Percentiles rank a stretch among this genome's conserved stretches.
These are phyloP conservation scores for Xanthoconium stramineum DNA, from an alignment of 768 basidiomycete genomes.

Conservation along the genomic window DNA sequence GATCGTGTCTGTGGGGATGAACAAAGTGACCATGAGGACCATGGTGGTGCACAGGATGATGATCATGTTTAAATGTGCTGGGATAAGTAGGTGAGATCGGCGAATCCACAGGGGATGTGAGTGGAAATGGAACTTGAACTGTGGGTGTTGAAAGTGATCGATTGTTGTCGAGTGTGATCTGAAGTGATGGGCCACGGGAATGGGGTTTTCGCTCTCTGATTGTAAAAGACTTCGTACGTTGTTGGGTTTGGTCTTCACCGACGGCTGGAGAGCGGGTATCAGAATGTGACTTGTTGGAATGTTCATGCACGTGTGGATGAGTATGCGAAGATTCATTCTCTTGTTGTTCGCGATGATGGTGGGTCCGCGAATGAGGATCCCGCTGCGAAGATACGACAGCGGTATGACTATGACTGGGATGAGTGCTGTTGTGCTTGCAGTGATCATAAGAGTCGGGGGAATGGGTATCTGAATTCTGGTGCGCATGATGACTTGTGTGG, in stretches of 20 bases:
- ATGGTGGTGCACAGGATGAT: constrained; percentile 34
- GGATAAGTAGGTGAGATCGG: constrained; percentile 66
- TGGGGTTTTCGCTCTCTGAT: constrained; percentile 35
- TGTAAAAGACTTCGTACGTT: constrained; percentile 9
- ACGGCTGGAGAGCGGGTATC: constrained; percentile 14
- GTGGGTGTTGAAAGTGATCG: constrained; percentile 17
- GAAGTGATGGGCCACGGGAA: constrained; percentile 40
- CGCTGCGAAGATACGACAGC: constrained; percentile 6
- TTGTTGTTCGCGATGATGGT: constrained; percentile 23
- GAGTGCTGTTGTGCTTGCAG: constrained; percentile 5
- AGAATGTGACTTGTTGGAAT: constrained; percentile 21
- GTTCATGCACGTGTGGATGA: constrained; percentile 28
- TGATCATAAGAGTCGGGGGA: constrained; percentile 11
- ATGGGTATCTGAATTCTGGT: constrained; percentile 10
- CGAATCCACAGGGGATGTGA: constrained; percentile 35
- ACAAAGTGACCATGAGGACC: constrained; percentile 40
- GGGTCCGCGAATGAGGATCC: constrained; percentile 28
- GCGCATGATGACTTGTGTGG: constrained; percentile 23
- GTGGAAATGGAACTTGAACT: constrained; percentile 25
- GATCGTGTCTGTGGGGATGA: constrained; percentile 51
- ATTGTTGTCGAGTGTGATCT: constrained; percentile 30
- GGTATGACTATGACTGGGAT: constrained; percentile 18
- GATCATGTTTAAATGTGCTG: constrained; percentile 47
- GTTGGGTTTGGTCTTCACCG: constrained; percentile 6
- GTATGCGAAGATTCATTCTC: constrained; percentile 23